Evolutionary conservation across 148 eudicot species (phyloP).

Genomic region (Tetragonia tetragonoides): DNA sequence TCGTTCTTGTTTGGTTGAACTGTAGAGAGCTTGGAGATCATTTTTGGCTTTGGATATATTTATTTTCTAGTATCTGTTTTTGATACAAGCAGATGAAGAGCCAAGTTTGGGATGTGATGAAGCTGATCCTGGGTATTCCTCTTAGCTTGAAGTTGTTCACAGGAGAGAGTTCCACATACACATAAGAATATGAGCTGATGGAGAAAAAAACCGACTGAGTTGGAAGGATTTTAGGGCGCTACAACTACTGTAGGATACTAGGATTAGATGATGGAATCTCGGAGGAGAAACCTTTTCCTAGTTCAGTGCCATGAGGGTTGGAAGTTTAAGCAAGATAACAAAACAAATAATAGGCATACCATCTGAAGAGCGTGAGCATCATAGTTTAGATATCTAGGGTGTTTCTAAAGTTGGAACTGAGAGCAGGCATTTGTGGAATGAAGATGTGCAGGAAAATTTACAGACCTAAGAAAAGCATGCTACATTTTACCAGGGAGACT

Average conservation of each 20-base stretch:
- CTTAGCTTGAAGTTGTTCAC: background rate
- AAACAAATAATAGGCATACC: no score
- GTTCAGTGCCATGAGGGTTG: no score
- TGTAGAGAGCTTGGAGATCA: background rate
- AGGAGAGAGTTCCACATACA: background rate
- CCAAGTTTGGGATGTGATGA: background rate
- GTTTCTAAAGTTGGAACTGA: no score
- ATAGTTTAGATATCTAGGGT: no score
- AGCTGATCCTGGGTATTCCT: background rate
- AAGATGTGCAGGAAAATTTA: no score
- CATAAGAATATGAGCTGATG: background rate
- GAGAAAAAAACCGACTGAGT: background rate
- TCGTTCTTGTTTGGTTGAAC: background rate
- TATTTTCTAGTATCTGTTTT: background rate
- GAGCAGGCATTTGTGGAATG: no score
- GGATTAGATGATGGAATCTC: background rate
- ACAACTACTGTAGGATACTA: no score
- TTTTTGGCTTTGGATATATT: no score
- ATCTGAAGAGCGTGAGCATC: no score
- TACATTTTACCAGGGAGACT: no score
- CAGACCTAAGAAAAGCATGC: no score
- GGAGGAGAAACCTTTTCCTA: background rate
- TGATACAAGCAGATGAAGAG: background rate
- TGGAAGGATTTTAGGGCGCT: background rate
- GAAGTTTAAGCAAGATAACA: background rate